A percentile compares a stretch with the other conserved stretches of the same genome.
Conservation (phyloP, 1,284 basidiomycete species). For the Melampsora larici-populina region DNA sequence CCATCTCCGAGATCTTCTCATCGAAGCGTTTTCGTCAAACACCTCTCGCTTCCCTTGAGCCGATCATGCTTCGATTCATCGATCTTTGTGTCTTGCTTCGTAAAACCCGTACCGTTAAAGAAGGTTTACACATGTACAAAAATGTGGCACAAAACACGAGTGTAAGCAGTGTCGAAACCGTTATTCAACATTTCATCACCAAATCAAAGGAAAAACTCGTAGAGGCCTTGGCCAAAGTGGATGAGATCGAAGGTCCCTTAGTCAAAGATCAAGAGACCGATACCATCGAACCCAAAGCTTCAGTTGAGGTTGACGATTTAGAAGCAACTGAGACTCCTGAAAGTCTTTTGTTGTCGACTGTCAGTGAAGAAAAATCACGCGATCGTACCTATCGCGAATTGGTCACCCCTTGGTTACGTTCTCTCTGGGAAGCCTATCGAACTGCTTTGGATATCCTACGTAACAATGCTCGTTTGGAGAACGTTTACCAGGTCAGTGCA, state of each 20-base stretch:
- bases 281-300: conserved; percentile 46
- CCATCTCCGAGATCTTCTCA: conserved; percentile 84
- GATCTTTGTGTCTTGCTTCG: conserved; percentile 95
- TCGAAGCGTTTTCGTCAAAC: conserved; percentile 93
- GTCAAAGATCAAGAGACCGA: conserved; percentile 60
- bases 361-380: conserved; percentile 85
- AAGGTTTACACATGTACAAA: conserved; percentile 77
- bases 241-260: conserved; percentile 59
- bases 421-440: conserved; percentile 97
- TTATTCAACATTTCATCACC: conserved; percentile 83
- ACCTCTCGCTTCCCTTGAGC: conserved; percentile 82
- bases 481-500: conserved; percentile 79
- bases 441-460: conserved; percentile 94
- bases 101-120: conserved; percentile 88
- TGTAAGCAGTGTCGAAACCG: conserved; percentile 84
- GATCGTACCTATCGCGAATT: conserved; percentile 93
- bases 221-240: conserved; percentile 61
- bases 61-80: conserved; percentile 83
- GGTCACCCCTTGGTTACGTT: conserved; percentile 96
- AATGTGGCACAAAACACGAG: conserved; percentile 87
- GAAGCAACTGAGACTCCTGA: conserved; percentile 87
- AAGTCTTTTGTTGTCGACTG: conserved; percentile 79
- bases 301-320: conserved; percentile 68
- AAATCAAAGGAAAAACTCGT: conserved; percentile 81
- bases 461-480: conserved; percentile 90